Evolutionary conservation across 768 basidiomycete species (phyloP), one percentile per base, ranked within the genome.

Genomic region (Punctularia strigosozonata): DNA sequence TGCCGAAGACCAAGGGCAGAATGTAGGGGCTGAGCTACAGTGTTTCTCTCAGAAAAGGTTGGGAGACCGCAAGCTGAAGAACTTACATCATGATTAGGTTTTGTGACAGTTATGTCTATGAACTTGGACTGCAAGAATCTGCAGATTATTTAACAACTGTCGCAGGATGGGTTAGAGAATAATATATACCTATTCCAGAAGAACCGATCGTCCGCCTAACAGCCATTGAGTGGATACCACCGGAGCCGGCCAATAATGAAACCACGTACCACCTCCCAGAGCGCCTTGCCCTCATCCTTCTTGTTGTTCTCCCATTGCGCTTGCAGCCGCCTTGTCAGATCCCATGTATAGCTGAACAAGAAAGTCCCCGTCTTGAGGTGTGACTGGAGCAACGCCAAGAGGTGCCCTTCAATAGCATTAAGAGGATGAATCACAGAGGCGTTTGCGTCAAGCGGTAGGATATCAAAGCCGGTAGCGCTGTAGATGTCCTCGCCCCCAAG

Each of bases 1-100:
- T 94, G 53, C 95, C 95, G 51, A 91, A 94, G 52, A 98, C 71
- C 36, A 97, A 68, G 3, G 95, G 95, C 15, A 98, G 73, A 52
- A 98, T 90, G 59, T 80, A 98, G 25, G 77, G 65, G 47, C 82
- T 76, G 53, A 91, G 70, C 94, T 99, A 49, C 24, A 46, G 13
- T 40, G 37, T 26, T 43, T 53, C 36, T 52, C 42, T 45, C 22
- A 37, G 40, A 39, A 13, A 41, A 31, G 15, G 17, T 6, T 31
- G 13, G 23, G 25, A 8, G 21, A 5, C 1, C 5, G 14, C 23
- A 35, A 32, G 18, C 5, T 19, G 12, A 35, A 36, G 12, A 40
- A 55, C 82, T 65, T 50, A 86, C 87, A 58, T 90, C 75, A 46
- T 77, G 66, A 36, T 71, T 69, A 15, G 72, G 58, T 44, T 71